These are phyloP conservation scores for Lepidium sativum DNA, from an alignment of 345 rosid species.

Conservation along the genomic window DNA sequence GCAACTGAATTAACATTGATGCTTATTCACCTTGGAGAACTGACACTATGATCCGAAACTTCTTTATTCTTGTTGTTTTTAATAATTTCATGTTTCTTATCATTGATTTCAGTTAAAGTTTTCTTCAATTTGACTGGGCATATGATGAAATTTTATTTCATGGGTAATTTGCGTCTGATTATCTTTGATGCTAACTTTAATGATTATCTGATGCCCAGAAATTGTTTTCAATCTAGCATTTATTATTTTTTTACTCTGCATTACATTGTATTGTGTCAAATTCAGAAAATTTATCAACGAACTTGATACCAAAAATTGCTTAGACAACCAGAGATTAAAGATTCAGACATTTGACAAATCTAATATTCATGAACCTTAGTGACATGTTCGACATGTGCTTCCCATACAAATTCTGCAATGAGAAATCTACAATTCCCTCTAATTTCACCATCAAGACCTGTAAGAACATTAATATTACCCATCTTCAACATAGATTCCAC, in stretches of 20 bases:
- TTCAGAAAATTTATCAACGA: no score
- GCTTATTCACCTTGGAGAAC: constrained; percentile 34
- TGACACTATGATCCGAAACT: constrained; percentile 19
- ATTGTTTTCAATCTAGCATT: no score
- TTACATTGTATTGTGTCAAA: no score
- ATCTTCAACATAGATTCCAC: constrained; percentile 51
- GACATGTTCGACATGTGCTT: no score
- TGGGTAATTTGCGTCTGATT: constrained; percentile 36
- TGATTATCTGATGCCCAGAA: constrained; percentile 21
- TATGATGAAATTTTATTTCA: constrained; percentile 22
- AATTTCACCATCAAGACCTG: constrained; percentile 42
- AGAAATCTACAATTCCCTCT: constrained; percentile 54
- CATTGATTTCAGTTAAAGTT: not conserved
- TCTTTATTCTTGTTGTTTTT: not conserved
- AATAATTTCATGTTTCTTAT: no score
- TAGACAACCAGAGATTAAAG: no score
- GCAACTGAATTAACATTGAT: constrained; percentile 23
- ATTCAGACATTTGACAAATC: no score
- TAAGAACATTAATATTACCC: constrained; percentile 58
- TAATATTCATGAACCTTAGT: no score
- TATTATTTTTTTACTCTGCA: no score
- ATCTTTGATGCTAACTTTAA: constrained; percentile 17
- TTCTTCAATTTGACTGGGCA: not conserved
- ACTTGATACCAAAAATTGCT: no score
- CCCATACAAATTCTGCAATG: not conserved